Percentiles rank a stretch among this genome's conserved stretches.
These are phyloP conservation scores for Phytophthora pini DNA, from an alignment of 352 stramenopile species.

Conservation along the genomic window DNA sequence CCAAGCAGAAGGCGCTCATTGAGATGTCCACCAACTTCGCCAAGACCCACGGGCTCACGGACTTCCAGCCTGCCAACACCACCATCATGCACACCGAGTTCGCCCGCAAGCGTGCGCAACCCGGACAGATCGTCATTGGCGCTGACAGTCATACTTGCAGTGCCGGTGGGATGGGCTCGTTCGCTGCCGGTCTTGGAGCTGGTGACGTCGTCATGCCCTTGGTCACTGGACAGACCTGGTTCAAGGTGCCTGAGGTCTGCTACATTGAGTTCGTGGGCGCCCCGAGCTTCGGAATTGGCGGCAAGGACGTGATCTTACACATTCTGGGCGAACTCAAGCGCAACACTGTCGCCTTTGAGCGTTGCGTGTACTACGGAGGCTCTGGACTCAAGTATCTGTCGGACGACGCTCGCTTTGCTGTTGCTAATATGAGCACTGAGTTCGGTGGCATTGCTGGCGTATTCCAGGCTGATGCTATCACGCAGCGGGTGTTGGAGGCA, in stretches of 20 bases:
- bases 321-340: constrained; percentile 82
- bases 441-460: constrained; percentile 85
- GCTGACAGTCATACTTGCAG: constrained; percentile 82
- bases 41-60: constrained; percentile 67
- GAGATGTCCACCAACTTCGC: constrained; percentile 82
- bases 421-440: constrained; percentile 87
- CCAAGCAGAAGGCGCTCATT: constrained; percentile 84
- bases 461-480: constrained; percentile 80
- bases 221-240: constrained; percentile 86
- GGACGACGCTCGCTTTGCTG: constrained; percentile 82
- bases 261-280: constrained; percentile 83
- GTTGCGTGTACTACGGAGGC: constrained; percentile 81
- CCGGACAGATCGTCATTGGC: constrained; percentile 85
- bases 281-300: constrained; percentile 74
- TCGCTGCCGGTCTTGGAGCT: constrained; percentile 72
- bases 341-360: constrained; percentile 85
- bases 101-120: constrained; percentile 78
- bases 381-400: constrained; percentile 66
- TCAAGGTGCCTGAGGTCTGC: constrained; percentile 81
- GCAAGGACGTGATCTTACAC: constrained; percentile 85
- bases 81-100: constrained; percentile 91
- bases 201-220: constrained; percentile 86
- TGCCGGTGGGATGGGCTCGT: constrained; percentile 78
- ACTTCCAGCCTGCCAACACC: constrained; percentile 85
- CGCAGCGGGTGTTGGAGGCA: constrained; percentile 57